Base-by-base conservation (phyloP, 345 rosid genomes). In the Gossypioides kirkii region DNA sequence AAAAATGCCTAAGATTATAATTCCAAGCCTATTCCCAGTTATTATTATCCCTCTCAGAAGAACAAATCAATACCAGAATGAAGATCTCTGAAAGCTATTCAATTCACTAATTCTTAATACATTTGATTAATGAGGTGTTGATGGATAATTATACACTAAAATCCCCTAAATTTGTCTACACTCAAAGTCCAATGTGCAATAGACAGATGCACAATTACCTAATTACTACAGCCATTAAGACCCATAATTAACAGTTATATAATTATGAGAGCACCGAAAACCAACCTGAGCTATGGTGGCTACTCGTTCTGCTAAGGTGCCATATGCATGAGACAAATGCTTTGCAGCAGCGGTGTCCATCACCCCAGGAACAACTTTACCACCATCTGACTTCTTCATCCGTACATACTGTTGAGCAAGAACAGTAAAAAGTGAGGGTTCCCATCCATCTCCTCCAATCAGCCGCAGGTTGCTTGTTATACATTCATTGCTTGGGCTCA, bases 291-390 rank as follows among this genome's bases (percentile, higher is more conserved):
- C 98, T 76, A 95, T 90, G 73, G 78, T 80, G 70, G 99, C 99
- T 6, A 95, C 97, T 63, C 83, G 85, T 74, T 84, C 96, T 47
- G 97, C 98, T 78, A 83, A 66, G 59, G 86, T 89, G 73, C 98
- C 99, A 83, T 95, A 95, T 32, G 98, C 92, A 83, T 82, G 96
- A 59, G 98, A 94, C 79, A 94, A 83, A 82, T 94, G 98, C 87
- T 89, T 94, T 2, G 98, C 96, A 38, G 81, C 82, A 71, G 91
- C 83, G 73, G 95, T 89, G 83, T 94, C 98, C 98, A 94, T 92
- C 58, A 77, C 84, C 58, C 88, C 98, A 58, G 96, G 98, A 76
- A 94, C 97, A 79, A 86, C 81, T 86, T 90, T 86, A 47, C 91
- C 88, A 67, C 89, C 93, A 60, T 82, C 58, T 26, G 91, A 62